Evolutionary conservation across 306 rosid species (phyloP), one percentile per base, ranked within the genome.

Genomic region (Prinsepia uniflora): DNA sequence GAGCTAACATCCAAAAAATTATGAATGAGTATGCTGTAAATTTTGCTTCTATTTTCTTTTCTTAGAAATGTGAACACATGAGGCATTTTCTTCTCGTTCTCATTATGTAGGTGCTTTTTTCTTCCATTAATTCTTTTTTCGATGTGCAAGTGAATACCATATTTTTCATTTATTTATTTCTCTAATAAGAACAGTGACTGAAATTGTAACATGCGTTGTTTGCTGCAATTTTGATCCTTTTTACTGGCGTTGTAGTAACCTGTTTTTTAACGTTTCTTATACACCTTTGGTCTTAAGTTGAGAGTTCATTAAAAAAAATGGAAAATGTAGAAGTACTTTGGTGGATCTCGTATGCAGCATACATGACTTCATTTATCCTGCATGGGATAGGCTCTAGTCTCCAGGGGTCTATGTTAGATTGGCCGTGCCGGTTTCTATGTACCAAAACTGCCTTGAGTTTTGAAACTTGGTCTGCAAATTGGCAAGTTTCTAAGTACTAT

Each of bases 1-100:
- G 96, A 39, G 94, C 88, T 17, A 93, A 87, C 87, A 84, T 93
- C 81, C 71, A 85, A 69, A 88, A 86, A 78, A 88, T 90, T 22
- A 85, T 90, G 93, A 90, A 83, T 14, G 94, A 88, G 98, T 93
- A 87, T 53, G 97, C 81, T 70, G 19, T 65, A 47, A 48, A 49
- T 75, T 22, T 22, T 74, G 19, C 65, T 67, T 73, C 7, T 36
- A 18, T 71, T 20, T 58, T 58, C 63, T 18, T 10, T 52, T 44
- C 57, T 58, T 15, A 10, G 39, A 19, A 45, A 18, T 34, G 0
- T 19, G 45, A 46, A 17, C 55, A 47, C 9, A 17, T 47, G 57
- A 72, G 11, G 12, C 40, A 34, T 44, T 53, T 34, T 56, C 30
- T 41, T 64, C 12, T 4, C 3, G 15, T 41, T 5, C 10, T 6